Percentiles rank a stretch among this genome's conserved stretches.
phyloP scores from a whole-genome alignment of 2,329 filamentous ascomycete genomes.

The Diaporthe amygdali region DNA sequence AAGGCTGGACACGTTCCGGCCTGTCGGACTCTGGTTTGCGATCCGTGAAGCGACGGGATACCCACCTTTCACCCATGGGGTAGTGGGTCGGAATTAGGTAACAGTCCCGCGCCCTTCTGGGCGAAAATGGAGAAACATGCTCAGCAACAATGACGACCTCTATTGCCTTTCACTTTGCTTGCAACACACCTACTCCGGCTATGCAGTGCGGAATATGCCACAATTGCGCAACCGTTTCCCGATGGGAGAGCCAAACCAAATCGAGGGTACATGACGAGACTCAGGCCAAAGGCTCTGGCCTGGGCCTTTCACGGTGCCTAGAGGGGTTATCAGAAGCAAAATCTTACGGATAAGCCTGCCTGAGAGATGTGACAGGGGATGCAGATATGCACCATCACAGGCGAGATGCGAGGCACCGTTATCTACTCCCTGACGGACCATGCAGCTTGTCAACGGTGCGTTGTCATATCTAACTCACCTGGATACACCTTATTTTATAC shows the following conservation, averaged over 20 bases:
- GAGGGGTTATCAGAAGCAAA: constrained; percentile 8
- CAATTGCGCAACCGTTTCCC: background rate
- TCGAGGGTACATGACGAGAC: background rate
- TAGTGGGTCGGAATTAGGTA: constrained; percentile 24
- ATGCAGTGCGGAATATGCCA: background rate
- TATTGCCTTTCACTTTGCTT: background rate
- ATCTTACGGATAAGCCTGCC: background rate
- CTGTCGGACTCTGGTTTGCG: constrained; percentile 11
- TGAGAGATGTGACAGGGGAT: background rate
- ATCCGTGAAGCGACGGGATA: background rate
- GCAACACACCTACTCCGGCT: background rate
- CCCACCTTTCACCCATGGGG: constrained; percentile 9
- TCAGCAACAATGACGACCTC: background rate
- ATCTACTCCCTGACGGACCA: background rate
- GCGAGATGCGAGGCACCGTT: background rate
- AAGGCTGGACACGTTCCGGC: constrained; percentile 2
- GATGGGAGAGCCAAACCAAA: background rate
- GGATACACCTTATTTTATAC: background rate
- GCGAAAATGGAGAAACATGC: constrained; percentile 1
- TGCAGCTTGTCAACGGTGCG: constrained; percentile 11
- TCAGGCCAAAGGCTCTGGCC: background rate
- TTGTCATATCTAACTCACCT: constrained; percentile 9
- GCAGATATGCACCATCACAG: background rate
- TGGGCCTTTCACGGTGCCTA: background rate
- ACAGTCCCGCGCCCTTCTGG: constrained; percentile 5